phyloP scores from a whole-genome alignment of 345 rosid genomes.

The Moringa oleifera region DNA sequence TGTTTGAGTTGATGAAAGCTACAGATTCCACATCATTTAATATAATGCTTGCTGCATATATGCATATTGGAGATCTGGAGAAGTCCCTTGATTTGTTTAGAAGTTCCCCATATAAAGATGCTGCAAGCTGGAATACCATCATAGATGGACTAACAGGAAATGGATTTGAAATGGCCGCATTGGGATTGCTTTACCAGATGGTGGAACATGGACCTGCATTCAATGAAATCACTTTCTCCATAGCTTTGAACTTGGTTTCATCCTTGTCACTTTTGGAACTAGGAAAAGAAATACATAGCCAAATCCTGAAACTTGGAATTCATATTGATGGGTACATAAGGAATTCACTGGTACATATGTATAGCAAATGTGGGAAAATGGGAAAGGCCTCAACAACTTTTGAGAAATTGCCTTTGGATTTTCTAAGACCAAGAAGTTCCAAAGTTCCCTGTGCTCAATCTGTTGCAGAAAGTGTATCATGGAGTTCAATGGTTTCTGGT shows the following conservation, averaged over 20 bases:
- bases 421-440: conserved; percentile 6
- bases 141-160: conserved; percentile 37
- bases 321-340: conserved; percentile 28
- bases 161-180: conserved; percentile 31
- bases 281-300: conserved; percentile 44
- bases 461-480: conserved; percentile 25
- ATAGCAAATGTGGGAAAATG: conserved; percentile 43
- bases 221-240: conserved; percentile 33
- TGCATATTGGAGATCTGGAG: conserved; percentile 29
- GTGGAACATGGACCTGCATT: conserved; percentile 25
- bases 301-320: conserved; percentile 24
- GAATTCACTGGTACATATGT: conserved; percentile 46
- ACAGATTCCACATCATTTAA: conserved; percentile 37
- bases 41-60: conserved; percentile 35
- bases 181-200: conserved; percentile 39
- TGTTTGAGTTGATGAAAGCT: conserved; percentile 35
- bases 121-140: conserved; percentile 43
- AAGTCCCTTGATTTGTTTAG: conserved; percentile 34
- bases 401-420: conserved; percentile 8
- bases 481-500: conserved; percentile 53
- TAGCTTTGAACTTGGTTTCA: conserved; percentile 40
- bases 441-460: conserved; percentile 11
- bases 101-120: conserved; percentile 26
- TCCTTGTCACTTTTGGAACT: conserved; percentile 22
- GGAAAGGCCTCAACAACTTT: conserved; percentile 26